These are phyloP conservation scores for Heimioporus sp. DNA, from an alignment of 768 basidiomycete species.

Conservation along the genomic window DNA sequence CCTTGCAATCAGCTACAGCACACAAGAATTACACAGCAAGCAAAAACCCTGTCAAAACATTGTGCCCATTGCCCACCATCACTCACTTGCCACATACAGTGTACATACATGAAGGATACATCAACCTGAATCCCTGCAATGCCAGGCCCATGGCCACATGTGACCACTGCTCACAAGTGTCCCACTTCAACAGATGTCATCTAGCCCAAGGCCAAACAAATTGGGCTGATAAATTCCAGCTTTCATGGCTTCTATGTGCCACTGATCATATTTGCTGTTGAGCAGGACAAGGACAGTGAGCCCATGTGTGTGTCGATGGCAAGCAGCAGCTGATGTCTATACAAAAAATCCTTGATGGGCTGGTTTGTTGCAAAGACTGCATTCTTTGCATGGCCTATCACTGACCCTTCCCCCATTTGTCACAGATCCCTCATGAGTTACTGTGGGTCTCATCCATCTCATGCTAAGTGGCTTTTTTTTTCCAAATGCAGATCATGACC, in stretches of 20 bases:
- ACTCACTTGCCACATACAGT: conserved; percentile 39
- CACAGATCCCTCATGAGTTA: conserved; percentile 54
- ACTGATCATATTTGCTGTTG: conserved; percentile 47
- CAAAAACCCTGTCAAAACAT: neutral
- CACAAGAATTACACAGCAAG: conserved; percentile 48
- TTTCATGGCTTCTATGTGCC: conserved; percentile 55
- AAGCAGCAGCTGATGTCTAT: conserved; percentile 52
- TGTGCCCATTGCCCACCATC: neutral
- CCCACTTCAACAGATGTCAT: conserved; percentile 55
- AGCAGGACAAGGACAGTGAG: conserved; percentile 40
- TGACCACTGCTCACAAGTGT: conserved; percentile 1
- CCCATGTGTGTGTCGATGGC: conserved; percentile 49
- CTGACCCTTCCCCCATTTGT: neutral
- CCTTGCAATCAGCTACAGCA: conserved; percentile 40
- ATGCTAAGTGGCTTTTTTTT: conserved; percentile 14
- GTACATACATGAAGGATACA: conserved; percentile 64
- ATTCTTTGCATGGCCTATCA: neutral
- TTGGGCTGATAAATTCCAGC: conserved; percentile 49
- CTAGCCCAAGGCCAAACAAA: conserved; percentile 70
- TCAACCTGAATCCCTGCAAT: conserved; percentile 61
- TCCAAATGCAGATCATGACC: conserved; percentile 52
- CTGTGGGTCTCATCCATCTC: conserved; percentile 1
- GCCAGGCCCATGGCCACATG: no score
- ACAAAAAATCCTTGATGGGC: conserved; percentile 47
- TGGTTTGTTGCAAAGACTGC: conserved; percentile 31